Evolutionary conservation across 371 early-diverging fungal species (phyloP), one percentile per base, ranked within the genome.

Genomic region (Mortierella sp.): DNA sequence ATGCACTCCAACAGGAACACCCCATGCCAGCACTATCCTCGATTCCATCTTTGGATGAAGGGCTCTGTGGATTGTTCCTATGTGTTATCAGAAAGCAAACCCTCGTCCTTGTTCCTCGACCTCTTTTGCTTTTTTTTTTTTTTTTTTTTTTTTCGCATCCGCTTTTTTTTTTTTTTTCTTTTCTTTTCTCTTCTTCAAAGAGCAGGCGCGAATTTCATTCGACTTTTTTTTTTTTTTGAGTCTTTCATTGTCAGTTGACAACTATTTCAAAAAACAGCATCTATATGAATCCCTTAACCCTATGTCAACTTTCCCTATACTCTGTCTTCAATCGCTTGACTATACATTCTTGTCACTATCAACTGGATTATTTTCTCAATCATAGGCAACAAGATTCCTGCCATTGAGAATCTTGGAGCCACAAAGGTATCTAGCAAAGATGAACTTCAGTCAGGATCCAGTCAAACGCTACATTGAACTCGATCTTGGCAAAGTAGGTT

Each of bases 351-450:
- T 37, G 9, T 9, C 9, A 9, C 37, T 9, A 37, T 37, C 37
- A 37, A 37, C 37, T 37, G 37, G 9, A 37, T 7, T n/a, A 19
- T 25, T 52, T 60, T 53, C 28, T 21, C 29, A 19, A 43, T 66
- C 15, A 37, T 80, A 95, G 95, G 91, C 69, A 88, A 92, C 64
- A 94, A 94, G 75, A 95, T 98, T 53, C 90, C 95, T 60, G 85
- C 87, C 66, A 93, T 99, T 64, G 98, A 99, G 81, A 98, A 99
- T 82, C 85, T 99, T 26, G 95, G 96, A 60, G 94, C 92, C 12
- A 93, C 97, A 16, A 96, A 92, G 87, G 94, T 94, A 86, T 61
- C 60, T n/a, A n/a, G n/a, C n/a, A 37, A 37, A 3, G 37, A 37
- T 57, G 57, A 45, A 7, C 26, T 26, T 52, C 16, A n/a, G 29